Evolutionary conservation across 1,284 basidiomycete genomes (phyloP).

Genomic region (Sporisorium graminicola): DNA sequence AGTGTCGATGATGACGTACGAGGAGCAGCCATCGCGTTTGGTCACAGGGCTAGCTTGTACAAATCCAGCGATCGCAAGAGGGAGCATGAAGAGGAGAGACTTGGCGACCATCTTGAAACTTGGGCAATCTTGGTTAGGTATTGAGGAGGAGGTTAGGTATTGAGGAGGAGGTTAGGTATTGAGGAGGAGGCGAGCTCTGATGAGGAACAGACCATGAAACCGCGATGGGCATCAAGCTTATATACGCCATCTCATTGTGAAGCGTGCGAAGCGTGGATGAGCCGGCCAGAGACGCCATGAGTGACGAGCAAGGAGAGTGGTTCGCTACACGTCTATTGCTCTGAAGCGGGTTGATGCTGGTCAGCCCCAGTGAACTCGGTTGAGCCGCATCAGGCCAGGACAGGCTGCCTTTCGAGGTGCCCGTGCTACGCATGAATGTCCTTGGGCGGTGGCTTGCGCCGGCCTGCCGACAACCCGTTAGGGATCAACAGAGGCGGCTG

Average conservation of each 20-base stretch:
- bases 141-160: too few relatives aligned
- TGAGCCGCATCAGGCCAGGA: too few relatives aligned
- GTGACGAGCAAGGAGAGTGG: too few relatives aligned
- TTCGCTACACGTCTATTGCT: too few relatives aligned
- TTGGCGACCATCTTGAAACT: constrained; percentile 13
- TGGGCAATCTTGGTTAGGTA: too few relatives aligned
- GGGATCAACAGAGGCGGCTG: background rate
- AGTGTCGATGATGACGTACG: constrained; percentile 62
- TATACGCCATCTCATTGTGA: background rate
- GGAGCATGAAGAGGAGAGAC: constrained; percentile 14
- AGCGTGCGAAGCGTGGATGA: too few relatives aligned
- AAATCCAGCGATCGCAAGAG: constrained; percentile 13
- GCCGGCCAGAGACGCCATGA: too few relatives aligned
- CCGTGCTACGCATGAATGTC: too few relatives aligned
- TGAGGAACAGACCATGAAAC: background rate
- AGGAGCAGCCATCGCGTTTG: constrained; percentile 24
- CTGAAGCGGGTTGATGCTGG: too few relatives aligned
- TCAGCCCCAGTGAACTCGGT: too few relatives aligned
- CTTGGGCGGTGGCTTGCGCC: background rate
- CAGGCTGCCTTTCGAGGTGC: too few relatives aligned
- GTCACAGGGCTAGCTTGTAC: constrained; percentile 14
- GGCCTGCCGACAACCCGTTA: background rate
- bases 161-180: background rate
- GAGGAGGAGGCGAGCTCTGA: too few relatives aligned
- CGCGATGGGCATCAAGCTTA: background rate